phyloP scores from a whole-genome alignment of 1,284 basidiomycete species.

The Ustilago cynodontis region DNA sequence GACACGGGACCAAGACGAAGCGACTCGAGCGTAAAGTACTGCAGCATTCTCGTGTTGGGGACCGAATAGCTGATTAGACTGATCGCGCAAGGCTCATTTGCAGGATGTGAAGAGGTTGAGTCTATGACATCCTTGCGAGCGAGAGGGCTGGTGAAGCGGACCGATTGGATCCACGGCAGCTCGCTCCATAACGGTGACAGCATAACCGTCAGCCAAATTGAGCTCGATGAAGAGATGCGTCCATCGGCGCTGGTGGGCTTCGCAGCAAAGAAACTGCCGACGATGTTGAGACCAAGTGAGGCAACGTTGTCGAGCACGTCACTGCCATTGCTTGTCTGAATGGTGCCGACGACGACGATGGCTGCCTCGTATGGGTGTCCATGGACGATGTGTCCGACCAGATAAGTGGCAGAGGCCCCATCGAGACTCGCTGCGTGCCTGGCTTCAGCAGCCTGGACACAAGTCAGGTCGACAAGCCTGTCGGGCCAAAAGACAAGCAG shows the following conservation, averaged over 20 bases:
- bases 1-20: slow-evolving; percentile 67
- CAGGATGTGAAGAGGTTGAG: neutral
- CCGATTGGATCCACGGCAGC: slow-evolving; percentile 14
- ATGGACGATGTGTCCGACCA: slow-evolving; percentile 17
- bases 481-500: slow-evolving; percentile 47
- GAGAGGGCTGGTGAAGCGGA: neutral
- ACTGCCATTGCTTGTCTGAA: neutral
- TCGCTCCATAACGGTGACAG: neutral
- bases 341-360: slow-evolving; percentile 28
- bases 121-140: neutral
- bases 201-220: slow-evolving; percentile 16
- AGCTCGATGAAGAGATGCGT: neutral
- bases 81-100: slow-evolving; percentile 25
- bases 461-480: slow-evolving; percentile 22
- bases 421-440: neutral
- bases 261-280: slow-evolving; percentile 10
- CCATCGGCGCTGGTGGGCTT: neutral
- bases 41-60: slow-evolving; percentile 73
- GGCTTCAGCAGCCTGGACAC: neutral
- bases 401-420: neutral
- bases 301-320: neutral
- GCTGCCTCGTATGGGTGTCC: slow-evolving; percentile 30
- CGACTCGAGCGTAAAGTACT: slow-evolving; percentile 75
- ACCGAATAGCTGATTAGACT: slow-evolving; percentile 73
- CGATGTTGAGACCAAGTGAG: slow-evolving; percentile 6